Base-by-base conservation (phyloP, 1,284 basidiomycete species). In the Stygiomarasmius scandens region DNA sequence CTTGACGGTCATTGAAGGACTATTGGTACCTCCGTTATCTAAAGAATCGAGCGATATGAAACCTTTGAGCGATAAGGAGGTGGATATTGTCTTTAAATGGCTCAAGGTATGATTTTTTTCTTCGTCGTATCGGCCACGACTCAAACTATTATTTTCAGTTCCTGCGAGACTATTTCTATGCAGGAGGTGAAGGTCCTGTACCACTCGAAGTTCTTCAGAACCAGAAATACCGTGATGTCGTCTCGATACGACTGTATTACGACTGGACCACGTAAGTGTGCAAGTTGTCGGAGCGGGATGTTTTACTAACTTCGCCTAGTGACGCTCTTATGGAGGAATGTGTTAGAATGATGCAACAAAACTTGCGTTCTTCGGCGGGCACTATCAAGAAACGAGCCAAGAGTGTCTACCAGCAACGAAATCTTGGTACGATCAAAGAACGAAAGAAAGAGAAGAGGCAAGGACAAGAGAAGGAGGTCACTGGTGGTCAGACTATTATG, bases 41-140 rank as follows among this genome's bases (percentile, higher is more conserved):
- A 95, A 97, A 62, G 79, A 86, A n/a, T 81, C 89, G 9, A 95
- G 94, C 55, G 90, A 93, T 56, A 92, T 98, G 93, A 89, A 90
- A 63, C 90, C 95, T 12, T 71, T 99, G 65, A 88, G 83, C 34
- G 96, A 97, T 67, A 95, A 96, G 75, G 96, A 98, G 75, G 92
- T 98, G 25, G 96, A 98, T 68, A 91, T 99, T 56, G 96, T 96
- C 10, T 95, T 98, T 78, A 97, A 96, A 70, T 99, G 97, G 97
- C 75, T 98, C 52, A 95, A 94, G 83, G 93, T 92, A 59, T 23
- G 76, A 11, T 34, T 46, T 6, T 19, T 9, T 12, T 36, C 59
- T 34, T 53, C 10, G 44, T 63, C 34, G 51, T 56, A 52, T 61
- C 32, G 29, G 12, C 5, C 12, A 60, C 36, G 24, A 49, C 38